Evolutionary conservation across 2,329 filamentous ascomycete genomes (phyloP).

Genomic region (Botrytis fabae): DNA sequence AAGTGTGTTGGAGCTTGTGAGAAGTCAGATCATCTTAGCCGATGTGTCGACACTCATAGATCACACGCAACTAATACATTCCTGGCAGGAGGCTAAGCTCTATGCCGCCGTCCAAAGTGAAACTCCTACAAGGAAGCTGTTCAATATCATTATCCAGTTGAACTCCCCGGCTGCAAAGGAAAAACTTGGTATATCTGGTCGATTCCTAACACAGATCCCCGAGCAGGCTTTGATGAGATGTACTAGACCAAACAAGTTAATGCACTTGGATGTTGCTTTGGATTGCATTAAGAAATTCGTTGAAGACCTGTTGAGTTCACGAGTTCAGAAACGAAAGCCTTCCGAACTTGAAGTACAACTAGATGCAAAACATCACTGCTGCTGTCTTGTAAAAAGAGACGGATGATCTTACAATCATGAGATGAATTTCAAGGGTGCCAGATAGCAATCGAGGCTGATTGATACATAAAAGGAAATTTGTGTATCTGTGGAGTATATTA

Average conservation of each 20-base stretch:
- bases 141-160: slow-evolving; percentile 29
- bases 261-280: slow-evolving; percentile 1
- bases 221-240: slow-evolving; percentile 34
- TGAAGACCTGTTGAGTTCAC: not conserved
- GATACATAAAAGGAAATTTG: not conserved
- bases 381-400: not conserved
- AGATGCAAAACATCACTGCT: not conserved
- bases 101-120: not conserved
- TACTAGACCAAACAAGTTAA: not conserved
- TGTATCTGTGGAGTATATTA: not conserved
- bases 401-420: not conserved
- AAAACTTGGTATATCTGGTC: slow-evolving; percentile 24
- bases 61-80: slow-evolving; percentile 29
- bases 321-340: not conserved
- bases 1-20: slow-evolving; percentile 33
- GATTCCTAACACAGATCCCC: slow-evolving; percentile 35
- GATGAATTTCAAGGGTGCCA: not conserved
- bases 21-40: slow-evolving; percentile 25
- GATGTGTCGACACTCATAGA: not conserved
- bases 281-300: not conserved
- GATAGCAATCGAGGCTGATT: not conserved
- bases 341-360: not conserved
- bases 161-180: slow-evolving; percentile 19
- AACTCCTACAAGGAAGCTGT: slow-evolving; percentile 24
- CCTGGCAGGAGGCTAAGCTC: slow-evolving; percentile 31